These are phyloP conservation scores for Microdochium trichocladiopsis DNA, from an alignment of 2,329 filamentous ascomycete genomes.

Conservation along the genomic window DNA sequence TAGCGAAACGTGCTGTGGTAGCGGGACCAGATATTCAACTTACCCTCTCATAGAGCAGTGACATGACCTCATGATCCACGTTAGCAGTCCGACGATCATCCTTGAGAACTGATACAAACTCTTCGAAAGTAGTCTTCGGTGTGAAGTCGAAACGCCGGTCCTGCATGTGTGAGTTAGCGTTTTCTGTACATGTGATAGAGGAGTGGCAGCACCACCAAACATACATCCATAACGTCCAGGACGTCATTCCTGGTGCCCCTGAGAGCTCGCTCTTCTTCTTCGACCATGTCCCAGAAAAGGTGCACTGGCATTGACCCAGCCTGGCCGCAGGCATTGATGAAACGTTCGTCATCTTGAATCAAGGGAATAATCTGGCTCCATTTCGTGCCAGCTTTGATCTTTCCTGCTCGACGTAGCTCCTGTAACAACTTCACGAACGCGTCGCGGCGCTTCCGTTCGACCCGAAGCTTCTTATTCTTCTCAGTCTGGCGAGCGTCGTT, in stretches of 20 bases:
- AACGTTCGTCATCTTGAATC: conserved; percentile 76
- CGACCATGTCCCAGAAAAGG: conserved; percentile 91
- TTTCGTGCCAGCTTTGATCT: conserved; percentile 83
- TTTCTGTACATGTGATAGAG: neutral
- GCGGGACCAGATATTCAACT: conserved; percentile 16
- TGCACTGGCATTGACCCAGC: conserved; percentile 80
- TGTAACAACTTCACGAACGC: conserved; percentile 67
- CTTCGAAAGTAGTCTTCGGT: conserved; percentile 77
- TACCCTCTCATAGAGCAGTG: conserved; percentile 77
- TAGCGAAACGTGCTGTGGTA: conserved; percentile 10
- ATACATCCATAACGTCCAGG: conserved; percentile 80
- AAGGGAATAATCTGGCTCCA: conserved; percentile 76
- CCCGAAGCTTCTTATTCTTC: conserved; percentile 71
- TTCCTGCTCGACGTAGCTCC: conserved; percentile 67
- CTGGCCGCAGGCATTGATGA: conserved; percentile 76
- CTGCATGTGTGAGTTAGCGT: conserved; percentile 39
- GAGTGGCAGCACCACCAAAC: conserved; percentile 19
- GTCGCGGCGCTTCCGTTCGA: conserved; percentile 83
- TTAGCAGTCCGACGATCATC: conserved; percentile 83
- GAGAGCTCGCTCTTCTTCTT: conserved; percentile 86
- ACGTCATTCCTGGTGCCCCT: conserved; percentile 76
- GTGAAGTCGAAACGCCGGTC: conserved; percentile 90
- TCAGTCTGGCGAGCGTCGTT: conserved; percentile 87
- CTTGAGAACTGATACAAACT: conserved; percentile 77
- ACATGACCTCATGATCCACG: conserved; percentile 73